Evolutionary conservation across 495 filamentous ascomycete genomes (phyloP).

Genomic region (Aspergillus bridgeri): DNA sequence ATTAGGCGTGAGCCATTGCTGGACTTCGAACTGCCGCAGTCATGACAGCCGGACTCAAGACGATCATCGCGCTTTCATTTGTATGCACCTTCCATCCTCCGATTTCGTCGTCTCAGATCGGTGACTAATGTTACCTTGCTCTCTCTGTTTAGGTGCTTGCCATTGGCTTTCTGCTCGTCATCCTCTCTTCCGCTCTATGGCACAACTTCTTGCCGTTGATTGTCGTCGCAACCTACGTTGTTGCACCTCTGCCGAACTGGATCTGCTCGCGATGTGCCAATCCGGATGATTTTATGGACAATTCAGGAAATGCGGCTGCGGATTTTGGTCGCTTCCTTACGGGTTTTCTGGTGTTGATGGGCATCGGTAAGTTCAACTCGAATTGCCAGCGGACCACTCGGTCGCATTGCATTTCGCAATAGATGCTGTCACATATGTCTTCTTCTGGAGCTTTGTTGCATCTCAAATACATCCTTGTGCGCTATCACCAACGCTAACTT

Average conservation of each 20-base stretch:
- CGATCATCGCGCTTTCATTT: conserved; percentile 98
- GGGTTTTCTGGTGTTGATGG: conserved; percentile 96
- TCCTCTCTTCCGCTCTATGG: conserved; percentile 94
- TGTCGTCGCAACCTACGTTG: conserved; percentile 90
- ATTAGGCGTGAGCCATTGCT: neutral
- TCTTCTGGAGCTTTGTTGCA: neutral
- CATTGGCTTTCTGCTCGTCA: conserved; percentile 98
- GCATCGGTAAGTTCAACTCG: conserved; percentile 70
- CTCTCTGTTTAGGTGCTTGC: conserved; percentile 69
- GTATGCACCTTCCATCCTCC: conserved; percentile 44
- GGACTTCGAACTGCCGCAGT: conserved; percentile 30
- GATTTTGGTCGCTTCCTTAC: conserved; percentile 95
- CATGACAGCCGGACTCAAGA: conserved; percentile 93
- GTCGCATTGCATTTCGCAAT: neutral
- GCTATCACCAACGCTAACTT: conserved; percentile 18
- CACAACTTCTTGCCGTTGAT: conserved; percentile 88
- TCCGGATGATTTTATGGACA: conserved; percentile 96
- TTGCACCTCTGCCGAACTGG: conserved; percentile 95
- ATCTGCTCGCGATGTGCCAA: conserved; percentile 83
- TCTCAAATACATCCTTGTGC: neutral
- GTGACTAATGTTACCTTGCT: conserved; percentile 16
- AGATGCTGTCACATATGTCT: neutral
- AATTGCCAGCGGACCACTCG: neutral
- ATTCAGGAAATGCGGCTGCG: conserved; percentile 70
- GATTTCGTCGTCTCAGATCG: neutral